Evolutionary conservation across 1,284 basidiomycete species (phyloP), one percentile per base, ranked within the genome.

Genomic region (Neonothopanus nambi): DNA sequence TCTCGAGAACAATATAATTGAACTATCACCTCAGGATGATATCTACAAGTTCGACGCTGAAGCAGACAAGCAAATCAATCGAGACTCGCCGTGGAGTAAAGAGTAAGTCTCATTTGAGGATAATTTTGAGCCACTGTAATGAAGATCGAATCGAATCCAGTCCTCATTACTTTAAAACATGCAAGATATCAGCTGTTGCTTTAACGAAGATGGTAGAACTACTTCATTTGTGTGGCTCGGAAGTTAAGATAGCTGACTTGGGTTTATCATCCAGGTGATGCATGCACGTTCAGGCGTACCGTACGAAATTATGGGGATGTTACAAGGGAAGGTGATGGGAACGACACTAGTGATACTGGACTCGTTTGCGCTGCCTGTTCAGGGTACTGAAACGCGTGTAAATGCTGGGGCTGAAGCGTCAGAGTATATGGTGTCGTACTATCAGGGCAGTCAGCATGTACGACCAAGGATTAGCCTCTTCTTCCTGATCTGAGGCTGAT

Each of bases 231-330:
- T 30, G 11, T 12, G 18, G 15, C 15, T 24, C 41, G 3, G 26
- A 20, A 20, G 36, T 20, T 20, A 11, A 15, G 20, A 35, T 41
- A 13, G 37, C 45, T 40, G 21, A 42, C 21, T 26, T 1, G 28
- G n/a, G 9, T 49, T 18, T 13, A 23, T 43, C 8, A 23, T 46
- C 24, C 59, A 96, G 93, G 94, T 96, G 53, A 98, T 97, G 65
- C 96, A 99, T 70, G 96, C 97, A 36, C 86, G 96, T 43, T 98
- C 95, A 5, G 97, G 96, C 47, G 96, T 97, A 2, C 89, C 91
- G 51, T 93, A 98, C 74, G 96, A 99, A 75, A 97, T 99, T 66
- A 99, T 99, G 97, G 97, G 97, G 8, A 79, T 98, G 41, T 98
- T 99, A 95, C 94, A 98, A 71, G 96, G 96, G 46, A 97, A 97